Evolutionary conservation across 108 stramenopile genomes (phyloP).

Genomic region (Skeletonema grethae): DNA sequence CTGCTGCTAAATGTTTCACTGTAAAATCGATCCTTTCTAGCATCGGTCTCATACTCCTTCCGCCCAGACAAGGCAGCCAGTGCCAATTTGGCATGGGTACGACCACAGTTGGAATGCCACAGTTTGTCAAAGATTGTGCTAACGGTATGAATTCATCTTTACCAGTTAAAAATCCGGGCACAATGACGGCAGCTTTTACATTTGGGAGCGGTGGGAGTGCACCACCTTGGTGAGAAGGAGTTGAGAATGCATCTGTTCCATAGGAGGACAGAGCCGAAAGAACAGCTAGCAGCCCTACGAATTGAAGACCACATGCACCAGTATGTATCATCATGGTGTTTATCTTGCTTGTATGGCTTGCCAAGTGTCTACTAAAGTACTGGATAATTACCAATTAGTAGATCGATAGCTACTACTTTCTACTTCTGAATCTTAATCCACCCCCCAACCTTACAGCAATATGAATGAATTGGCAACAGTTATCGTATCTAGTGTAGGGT

Average conservation of each 20-base stretch:
- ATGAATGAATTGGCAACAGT: not conserved
- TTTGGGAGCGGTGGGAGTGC: slow-evolving; percentile 28
- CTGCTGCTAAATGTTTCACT: slow-evolving; percentile 61
- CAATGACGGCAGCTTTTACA: slow-evolving; percentile 67
- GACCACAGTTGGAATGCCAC: slow-evolving; percentile 64
- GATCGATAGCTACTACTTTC: too few species aligned
- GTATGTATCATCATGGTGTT: not conserved
- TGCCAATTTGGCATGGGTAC: slow-evolving; percentile 79
- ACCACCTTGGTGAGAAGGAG: slow-evolving; percentile 8
- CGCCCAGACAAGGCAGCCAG: slow-evolving; percentile 76
- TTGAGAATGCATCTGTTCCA: not conserved
- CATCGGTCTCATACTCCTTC: slow-evolving; percentile 68
- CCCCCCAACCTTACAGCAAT: too few species aligned
- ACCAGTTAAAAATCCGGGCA: slow-evolving; percentile 76
- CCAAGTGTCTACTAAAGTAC: too few species aligned
- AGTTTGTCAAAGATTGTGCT: slow-evolving; percentile 42
- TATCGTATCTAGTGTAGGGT: too few species aligned
- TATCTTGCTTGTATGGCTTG: too few species aligned
- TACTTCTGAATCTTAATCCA: too few species aligned
- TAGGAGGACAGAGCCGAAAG: not conserved
- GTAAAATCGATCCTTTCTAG: slow-evolving; percentile 72
- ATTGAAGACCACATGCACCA: not conserved
- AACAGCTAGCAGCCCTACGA: not conserved
- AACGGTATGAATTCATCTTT: slow-evolving; percentile 60
- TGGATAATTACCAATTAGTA: too few species aligned